Base-by-base conservation (phyloP, 1,284 basidiomycete genomes). In the Trichosporon ovoides region DNA sequence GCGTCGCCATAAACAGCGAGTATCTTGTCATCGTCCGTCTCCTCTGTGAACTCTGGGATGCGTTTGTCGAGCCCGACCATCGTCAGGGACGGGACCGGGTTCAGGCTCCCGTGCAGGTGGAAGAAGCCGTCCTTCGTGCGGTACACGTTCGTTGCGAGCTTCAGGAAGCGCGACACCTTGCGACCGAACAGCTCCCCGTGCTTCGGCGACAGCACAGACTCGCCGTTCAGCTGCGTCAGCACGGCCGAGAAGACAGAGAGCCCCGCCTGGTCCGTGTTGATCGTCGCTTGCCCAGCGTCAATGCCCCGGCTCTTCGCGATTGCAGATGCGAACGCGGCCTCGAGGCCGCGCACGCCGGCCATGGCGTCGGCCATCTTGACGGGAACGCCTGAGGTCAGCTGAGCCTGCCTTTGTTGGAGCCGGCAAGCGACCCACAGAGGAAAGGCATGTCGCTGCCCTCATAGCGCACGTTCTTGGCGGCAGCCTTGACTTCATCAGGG, bases 231-330 rank as follows among this genome's bases (percentile, higher is more conserved):
- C 3, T 31, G 36, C 1, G 55, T 50, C 11, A 14, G 16, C 13
- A 54, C 54, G 12, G 38, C 46, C 0, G 31, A 20, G 22, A 52
- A 37, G 22, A 51, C 34, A 38, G 51, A 56, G 33, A 60, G 55
- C 22, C 52, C 38, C n/a, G 55, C 55, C 24, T 52, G 55, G 51
- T 60, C 59, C 14, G 46, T 50, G 52, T 56, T 31, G 19, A 58
- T 22, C 28, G 28, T 31, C 28, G 28, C 28, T 31, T 4, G 5
- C 28, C 28, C 28, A 9, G 28, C 28, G 28, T 31, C 28, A 18
- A 48, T 33, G 33, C 46, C 55, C 11, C 59, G 55, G 22, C 28
- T 5, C 37, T 46, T 4, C 3, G 48, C 55, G 10, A 57, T 56
- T 13, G 55, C 55, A 12, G 37, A 16, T 3, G 46, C 55, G 28